Conservation (phyloP, 1,139 yeast genomes). For the Taphrina confusa region DNA sequence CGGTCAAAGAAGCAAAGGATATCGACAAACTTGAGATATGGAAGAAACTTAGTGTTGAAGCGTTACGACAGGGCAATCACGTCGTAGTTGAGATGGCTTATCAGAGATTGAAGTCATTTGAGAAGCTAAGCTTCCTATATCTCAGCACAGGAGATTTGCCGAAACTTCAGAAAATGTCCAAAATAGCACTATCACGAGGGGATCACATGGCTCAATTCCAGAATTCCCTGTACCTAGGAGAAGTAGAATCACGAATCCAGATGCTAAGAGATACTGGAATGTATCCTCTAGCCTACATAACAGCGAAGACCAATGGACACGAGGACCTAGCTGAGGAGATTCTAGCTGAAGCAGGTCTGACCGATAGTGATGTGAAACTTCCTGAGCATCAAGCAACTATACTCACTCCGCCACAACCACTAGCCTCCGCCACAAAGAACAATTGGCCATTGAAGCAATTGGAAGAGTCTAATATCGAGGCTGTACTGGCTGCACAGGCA, state of each 20-base stretch:
- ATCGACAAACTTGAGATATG: slow-evolving; percentile 70
- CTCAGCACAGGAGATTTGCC: slow-evolving; percentile 75
- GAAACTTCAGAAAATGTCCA: slow-evolving; percentile 78
- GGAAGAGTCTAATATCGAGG: slow-evolving; percentile 63
- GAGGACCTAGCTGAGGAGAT: slow-evolving; percentile 71
- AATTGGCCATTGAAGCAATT: slow-evolving; percentile 86
- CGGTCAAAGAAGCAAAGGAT: slow-evolving; percentile 83
- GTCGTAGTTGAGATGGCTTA: slow-evolving; percentile 82
- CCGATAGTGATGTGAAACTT: slow-evolving; percentile 64
- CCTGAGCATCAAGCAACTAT: slow-evolving; percentile 56
- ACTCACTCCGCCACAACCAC: slow-evolving; percentile 49
- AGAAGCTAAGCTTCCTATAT: slow-evolving; percentile 85
- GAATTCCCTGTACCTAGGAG: slow-evolving; percentile 75
- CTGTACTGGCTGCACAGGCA: slow-evolving; percentile 42
- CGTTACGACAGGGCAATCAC: slow-evolving; percentile 84
- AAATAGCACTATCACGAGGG: slow-evolving; percentile 85
- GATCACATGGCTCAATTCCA: slow-evolving; percentile 79
- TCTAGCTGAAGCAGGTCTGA: slow-evolving; percentile 62
- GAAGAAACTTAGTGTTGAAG: slow-evolving; percentile 83
- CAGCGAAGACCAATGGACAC: slow-evolving; percentile 85
- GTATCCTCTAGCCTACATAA: slow-evolving; percentile 85
- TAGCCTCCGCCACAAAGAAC: slow-evolving; percentile 51
- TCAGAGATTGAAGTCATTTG: slow-evolving; percentile 84
- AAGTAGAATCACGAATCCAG: slow-evolving; percentile 72
- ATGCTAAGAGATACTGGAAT: slow-evolving; percentile 77